These are phyloP conservation scores for Bassia scoparia DNA, from an alignment of 148 eudicot species.

Conservation along the genomic window DNA sequence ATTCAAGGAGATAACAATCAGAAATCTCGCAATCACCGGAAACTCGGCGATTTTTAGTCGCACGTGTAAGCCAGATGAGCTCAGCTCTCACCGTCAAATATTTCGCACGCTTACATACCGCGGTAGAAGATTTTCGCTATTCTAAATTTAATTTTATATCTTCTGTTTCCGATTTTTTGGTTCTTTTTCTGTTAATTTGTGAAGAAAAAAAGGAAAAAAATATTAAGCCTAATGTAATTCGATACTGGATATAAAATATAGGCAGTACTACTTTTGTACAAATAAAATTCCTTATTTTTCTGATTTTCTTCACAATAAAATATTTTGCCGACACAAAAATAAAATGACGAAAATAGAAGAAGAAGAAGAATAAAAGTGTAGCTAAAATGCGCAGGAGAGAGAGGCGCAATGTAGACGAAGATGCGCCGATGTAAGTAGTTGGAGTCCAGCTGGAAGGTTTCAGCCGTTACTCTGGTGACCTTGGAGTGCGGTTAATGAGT, in stretches of 20 bases:
- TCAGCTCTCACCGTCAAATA: constrained; percentile 14
- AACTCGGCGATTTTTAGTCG: constrained; percentile 35
- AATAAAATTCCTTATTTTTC: not conserved
- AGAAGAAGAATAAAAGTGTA: not conserved
- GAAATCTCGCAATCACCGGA: constrained; percentile 30
- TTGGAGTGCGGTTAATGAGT: constrained; percentile 10
- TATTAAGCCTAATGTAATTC: not conserved
- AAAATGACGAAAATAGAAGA: not conserved
- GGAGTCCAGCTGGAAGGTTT: constrained; percentile 23
- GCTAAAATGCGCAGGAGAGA: constrained; percentile 8
- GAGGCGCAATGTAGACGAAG: not conserved
- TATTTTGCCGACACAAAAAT: constrained; percentile 3
- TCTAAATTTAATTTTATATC: not conserved
- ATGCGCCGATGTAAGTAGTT: not conserved
- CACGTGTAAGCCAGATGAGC: not conserved
- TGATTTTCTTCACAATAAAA: not conserved
- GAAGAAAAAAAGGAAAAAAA: not conserved
- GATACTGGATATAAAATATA: constrained; percentile 7
- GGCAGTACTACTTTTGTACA: constrained; percentile 9
- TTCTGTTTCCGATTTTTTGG: not conserved
- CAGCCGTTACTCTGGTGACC: constrained; percentile 23
- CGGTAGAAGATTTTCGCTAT: constrained; percentile 12
- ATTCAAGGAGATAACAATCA: not conserved
- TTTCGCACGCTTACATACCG: constrained; percentile 14
- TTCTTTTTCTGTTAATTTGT: not conserved